A percentile compares a stretch with the other conserved stretches of the same genome.
Evolutionary conservation across 1,139 yeast genomes (phyloP).

Genomic region (Taphrina pruni): DNA sequence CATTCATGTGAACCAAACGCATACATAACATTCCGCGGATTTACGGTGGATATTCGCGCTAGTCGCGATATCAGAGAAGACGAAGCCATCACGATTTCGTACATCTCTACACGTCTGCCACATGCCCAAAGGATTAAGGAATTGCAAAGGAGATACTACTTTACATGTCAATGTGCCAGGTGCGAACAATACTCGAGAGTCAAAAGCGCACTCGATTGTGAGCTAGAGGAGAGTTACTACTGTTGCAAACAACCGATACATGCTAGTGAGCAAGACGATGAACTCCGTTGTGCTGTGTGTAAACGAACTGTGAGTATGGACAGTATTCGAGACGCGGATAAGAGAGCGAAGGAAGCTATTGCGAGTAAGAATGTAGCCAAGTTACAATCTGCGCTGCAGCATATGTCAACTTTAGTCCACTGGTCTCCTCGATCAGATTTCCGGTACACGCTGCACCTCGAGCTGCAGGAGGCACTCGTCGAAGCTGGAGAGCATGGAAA

Average conservation of each 20-base stretch:
- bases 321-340: not conserved
- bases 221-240: conserved; percentile 10
- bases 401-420: not conserved
- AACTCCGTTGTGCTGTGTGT: not conserved
- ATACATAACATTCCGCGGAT: conserved; percentile 48
- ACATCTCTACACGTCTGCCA: conserved; percentile 42
- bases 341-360: not conserved
- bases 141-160: conserved; percentile 41
- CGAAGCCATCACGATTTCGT: conserved; percentile 48
- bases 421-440: conserved; percentile 11
- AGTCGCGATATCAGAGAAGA: conserved; percentile 47
- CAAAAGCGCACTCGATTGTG: not conserved
- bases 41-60: conserved; percentile 47
- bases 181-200: conserved; percentile 25
- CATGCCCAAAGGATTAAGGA: conserved; percentile 25
- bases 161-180: conserved; percentile 42
- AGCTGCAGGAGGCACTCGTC: not conserved
- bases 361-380: not conserved
- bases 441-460: not conserved
- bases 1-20: conserved; percentile 53
- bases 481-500: not conserved
- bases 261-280: not conserved
- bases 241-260: conserved; percentile 3
- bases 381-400: not conserved
- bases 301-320: not conserved